These are phyloP conservation scores for Aspergillus chevalieri DNA, from an alignment of 2,329 filamentous ascomycete species.

Conservation along the genomic window DNA sequence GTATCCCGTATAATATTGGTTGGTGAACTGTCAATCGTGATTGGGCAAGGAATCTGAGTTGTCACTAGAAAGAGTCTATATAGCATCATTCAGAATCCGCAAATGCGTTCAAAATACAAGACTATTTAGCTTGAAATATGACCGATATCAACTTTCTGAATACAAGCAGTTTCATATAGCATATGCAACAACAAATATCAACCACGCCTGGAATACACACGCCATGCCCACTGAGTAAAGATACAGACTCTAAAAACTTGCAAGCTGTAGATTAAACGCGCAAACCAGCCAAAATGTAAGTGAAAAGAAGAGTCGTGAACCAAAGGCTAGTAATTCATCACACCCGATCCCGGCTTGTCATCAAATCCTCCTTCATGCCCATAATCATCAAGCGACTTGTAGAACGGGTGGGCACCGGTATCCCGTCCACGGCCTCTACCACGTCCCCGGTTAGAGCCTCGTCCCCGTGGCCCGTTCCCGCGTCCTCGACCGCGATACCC, in stretches of 20 bases:
- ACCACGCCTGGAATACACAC: background rate
- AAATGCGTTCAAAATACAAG: too few species aligned
- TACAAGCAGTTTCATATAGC: background rate
- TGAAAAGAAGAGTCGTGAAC: background rate
- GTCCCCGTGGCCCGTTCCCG: slow-evolving; percentile 34
- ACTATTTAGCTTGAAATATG: too few species aligned
- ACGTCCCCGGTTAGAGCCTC: slow-evolving; percentile 32
- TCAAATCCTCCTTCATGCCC: slow-evolving; percentile 27
- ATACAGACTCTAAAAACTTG: too few species aligned
- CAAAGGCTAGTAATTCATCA: slow-evolving; percentile 36
- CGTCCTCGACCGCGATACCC: slow-evolving; percentile 29
- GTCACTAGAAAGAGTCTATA: too few species aligned
- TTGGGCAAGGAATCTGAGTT: too few species aligned
- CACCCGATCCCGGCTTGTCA: slow-evolving; percentile 21
- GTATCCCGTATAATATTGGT: too few species aligned
- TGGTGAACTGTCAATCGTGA: too few species aligned
- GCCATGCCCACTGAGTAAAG: background rate
- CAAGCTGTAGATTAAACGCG: too few species aligned
- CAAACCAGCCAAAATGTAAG: too few species aligned
- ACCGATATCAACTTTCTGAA: too few species aligned
- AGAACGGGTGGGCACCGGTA: slow-evolving; percentile 48
- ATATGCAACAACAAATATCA: background rate
- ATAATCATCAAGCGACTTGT: slow-evolving; percentile 62
- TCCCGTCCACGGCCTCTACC: slow-evolving; percentile 46
- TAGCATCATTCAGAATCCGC: too few species aligned